Percentiles rank a stretch among this genome's conserved stretches.
Evolutionary conservation across 768 basidiomycete species (phyloP).

Genomic region (Suillus occidentalis): DNA sequence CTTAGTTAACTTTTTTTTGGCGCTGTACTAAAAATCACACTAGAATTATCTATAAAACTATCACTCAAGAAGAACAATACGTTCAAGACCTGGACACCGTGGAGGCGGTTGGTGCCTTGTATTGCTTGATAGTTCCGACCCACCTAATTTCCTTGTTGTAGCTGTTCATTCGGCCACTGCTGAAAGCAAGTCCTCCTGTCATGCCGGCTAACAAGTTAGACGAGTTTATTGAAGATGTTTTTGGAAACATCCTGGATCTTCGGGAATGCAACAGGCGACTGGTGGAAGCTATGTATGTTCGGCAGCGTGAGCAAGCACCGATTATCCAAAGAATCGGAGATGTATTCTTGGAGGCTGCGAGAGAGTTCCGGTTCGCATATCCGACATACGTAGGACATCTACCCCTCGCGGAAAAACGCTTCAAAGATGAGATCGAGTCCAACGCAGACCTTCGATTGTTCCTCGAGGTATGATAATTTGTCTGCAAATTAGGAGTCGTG

Average conservation of each 20-base stretch:
- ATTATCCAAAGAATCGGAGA: constrained; percentile 87
- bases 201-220: constrained; percentile 60
- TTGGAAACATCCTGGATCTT: constrained; percentile 87
- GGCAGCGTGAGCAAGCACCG: constrained; percentile 79
- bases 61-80: constrained; percentile 88
- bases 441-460: constrained; percentile 84
- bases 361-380: constrained; percentile 85
- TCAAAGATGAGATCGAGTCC: constrained; percentile 82
- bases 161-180: constrained; percentile 58
- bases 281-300: constrained; percentile 83
- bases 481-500: neutral
- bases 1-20: neutral
- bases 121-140: constrained; percentile 9
- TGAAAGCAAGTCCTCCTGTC: constrained; percentile 53
- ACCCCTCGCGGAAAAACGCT: constrained; percentile 79
- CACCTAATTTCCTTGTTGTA: constrained; percentile 31
- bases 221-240: constrained; percentile 86
- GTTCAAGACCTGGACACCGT: constrained; percentile 83
- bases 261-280: constrained; percentile 79
- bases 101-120: constrained; percentile 54
- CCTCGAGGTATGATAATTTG: constrained; percentile 60
- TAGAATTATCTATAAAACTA: constrained; percentile 81
- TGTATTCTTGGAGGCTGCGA: constrained; percentile 82
- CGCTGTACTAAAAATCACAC: constrained; percentile 5
- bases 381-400: constrained; percentile 83